Evolutionary conservation across 2,329 filamentous ascomycete species (phyloP).

Genomic region (Cercospora sp.): DNA sequence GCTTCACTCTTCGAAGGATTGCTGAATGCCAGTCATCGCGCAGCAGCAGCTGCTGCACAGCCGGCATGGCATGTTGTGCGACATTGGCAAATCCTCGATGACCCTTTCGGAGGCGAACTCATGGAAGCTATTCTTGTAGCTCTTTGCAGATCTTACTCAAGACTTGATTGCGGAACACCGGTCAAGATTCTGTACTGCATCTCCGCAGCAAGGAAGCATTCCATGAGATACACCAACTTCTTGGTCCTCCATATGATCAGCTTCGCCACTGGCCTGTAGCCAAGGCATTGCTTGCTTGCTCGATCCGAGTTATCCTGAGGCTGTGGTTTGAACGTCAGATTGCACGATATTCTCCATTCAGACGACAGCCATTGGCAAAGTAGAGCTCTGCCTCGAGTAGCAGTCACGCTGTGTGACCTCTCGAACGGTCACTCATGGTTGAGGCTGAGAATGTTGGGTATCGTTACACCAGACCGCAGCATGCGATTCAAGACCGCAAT

Average conservation of each 20-base stretch:
- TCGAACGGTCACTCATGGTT: not conserved
- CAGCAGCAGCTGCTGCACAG: not conserved
- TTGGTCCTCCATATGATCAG: not conserved
- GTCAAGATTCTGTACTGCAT: not conserved
- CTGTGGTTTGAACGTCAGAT: not conserved
- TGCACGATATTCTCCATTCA: not conserved
- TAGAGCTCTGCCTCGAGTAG: not conserved
- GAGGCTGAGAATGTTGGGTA: not conserved
- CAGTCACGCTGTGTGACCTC: not conserved
- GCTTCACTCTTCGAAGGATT: not conserved
- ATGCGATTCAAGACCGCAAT: not conserved
- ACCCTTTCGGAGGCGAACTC: not conserved
- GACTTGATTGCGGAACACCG: not conserved
- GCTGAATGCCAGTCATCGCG: not conserved
- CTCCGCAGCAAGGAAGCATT: not conserved
- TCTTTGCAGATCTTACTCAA: not conserved
- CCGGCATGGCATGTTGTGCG: not conserved
- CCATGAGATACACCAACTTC: not conserved
- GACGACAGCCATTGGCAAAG: not conserved
- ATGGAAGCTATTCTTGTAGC: not conserved
- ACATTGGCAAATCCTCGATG: not conserved
- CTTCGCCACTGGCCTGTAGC: not conserved
- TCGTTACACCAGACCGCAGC: not conserved
- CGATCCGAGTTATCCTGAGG: not conserved
- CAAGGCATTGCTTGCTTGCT: not conserved